Conservation (phyloP, 305 asterid species). For the Galium porrigens region DNA sequence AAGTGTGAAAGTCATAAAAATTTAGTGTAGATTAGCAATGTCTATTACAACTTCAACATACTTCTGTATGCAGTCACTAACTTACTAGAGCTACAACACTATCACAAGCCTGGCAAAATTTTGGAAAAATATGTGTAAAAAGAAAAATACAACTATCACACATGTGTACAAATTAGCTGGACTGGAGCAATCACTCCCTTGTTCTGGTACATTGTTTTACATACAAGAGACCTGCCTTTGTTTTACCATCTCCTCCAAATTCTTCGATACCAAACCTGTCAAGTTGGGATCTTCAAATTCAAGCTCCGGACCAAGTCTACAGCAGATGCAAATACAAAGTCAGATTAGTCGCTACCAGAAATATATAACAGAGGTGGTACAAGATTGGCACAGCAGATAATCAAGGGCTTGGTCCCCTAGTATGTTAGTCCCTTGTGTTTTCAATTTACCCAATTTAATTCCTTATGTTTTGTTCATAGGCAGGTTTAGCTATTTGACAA, state of each 20-base stretch:
- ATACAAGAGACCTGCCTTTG: constrained; percentile 53
- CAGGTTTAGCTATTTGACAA: no score
- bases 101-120: constrained; percentile 1
- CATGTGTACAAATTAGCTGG: constrained; percentile 3
- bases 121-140: constrained; percentile 4
- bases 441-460: no score
- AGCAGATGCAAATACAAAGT: constrained; percentile 12
- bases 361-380: background rate
- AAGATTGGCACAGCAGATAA: no score
- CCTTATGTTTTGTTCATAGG: no score
- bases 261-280: constrained; percentile 52
- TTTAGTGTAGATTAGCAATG: background rate
- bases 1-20: background rate
- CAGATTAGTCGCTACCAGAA: background rate
- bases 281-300: constrained; percentile 80
- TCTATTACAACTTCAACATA: background rate
- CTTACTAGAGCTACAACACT: background rate
- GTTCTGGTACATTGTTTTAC: constrained; percentile 19
- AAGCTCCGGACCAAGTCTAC: constrained; percentile 68
- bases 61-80: background rate
- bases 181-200: constrained; percentile 1
- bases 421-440: no score
- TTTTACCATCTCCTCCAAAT: constrained; percentile 68
- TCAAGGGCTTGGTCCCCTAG: no score
- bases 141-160: constrained; percentile 1